phyloP scores from a whole-genome alignment of 164 flowering plant species.

The Vitis amurensis region DNA sequence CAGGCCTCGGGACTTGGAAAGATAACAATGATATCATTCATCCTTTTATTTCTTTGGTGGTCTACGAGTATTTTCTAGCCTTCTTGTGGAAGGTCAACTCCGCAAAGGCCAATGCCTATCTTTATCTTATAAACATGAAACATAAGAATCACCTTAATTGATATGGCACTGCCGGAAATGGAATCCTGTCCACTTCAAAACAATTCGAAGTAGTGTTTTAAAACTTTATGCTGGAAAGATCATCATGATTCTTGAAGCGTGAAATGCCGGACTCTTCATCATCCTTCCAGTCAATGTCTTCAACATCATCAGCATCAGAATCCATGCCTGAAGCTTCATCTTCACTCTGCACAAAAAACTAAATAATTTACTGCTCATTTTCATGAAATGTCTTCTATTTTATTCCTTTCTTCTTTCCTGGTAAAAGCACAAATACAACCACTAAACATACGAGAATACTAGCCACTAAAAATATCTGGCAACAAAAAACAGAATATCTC shows the following conservation, averaged over 20 bases:
- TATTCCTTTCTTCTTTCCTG: not conserved
- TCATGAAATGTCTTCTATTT: not conserved
- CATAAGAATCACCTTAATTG: not conserved
- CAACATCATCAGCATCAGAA: constrained; percentile 36
- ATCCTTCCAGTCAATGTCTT: constrained; percentile 20
- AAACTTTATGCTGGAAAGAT: constrained; percentile 1
- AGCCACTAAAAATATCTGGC: constrained; percentile 1
- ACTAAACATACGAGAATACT: not conserved
- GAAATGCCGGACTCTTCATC: constrained; percentile 28
- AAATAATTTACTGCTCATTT: not conserved
- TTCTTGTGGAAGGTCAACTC: no score
- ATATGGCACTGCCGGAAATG: not conserved
- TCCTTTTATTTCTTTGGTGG: no score
- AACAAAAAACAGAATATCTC: constrained; percentile 16
- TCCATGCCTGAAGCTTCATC: constrained; percentile 39
- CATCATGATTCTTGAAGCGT: constrained; percentile 15
- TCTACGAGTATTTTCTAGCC: no score
- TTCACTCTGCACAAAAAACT: constrained; percentile 43
- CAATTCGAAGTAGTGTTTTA: constrained; percentile 1
- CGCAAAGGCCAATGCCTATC: no score
- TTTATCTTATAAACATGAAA: no score
- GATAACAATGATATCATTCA: no score
- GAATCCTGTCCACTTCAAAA: not conserved
- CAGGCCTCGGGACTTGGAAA: no score
- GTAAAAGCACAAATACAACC: not conserved